These are phyloP conservation scores for Lumnitzera racemosa DNA, from an alignment of 345 rosid genomes.

Conservation along the genomic window DNA sequence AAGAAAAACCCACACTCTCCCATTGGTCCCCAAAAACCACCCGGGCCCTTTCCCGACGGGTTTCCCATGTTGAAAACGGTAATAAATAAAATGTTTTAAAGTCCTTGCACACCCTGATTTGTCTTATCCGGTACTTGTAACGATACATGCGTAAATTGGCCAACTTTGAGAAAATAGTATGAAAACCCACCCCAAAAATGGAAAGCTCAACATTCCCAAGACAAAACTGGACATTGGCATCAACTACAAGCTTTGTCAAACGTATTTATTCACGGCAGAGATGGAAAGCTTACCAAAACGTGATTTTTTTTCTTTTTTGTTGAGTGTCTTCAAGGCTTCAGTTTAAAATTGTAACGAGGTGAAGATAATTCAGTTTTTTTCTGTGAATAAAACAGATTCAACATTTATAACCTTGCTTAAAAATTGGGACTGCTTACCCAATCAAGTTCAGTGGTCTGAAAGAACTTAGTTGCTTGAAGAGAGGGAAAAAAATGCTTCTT, in stretches of 20 bases:
- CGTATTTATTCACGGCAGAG: slow-evolving; percentile 96
- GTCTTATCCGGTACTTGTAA: slow-evolving; percentile 95
- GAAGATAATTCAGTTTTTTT: slow-evolving; percentile 89
- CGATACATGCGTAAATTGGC: slow-evolving; percentile 99
- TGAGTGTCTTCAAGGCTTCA: slow-evolving; percentile 97
- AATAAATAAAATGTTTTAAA: slow-evolving; percentile 89
- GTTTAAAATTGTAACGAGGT: slow-evolving; percentile 91
- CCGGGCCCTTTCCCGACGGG: slow-evolving; percentile 99
- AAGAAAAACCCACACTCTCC: slow-evolving; percentile 99
- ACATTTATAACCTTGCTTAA: slow-evolving; percentile 99
- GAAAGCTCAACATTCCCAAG: slow-evolving; percentile 98
- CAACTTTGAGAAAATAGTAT: slow-evolving; percentile 96
- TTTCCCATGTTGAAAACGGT: slow-evolving; percentile 96
- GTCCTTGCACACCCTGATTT: slow-evolving; percentile 97
- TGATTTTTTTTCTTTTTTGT: slow-evolving; percentile 97
- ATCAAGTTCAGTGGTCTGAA: slow-evolving; percentile 98
- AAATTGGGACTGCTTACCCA: slow-evolving; percentile 99
- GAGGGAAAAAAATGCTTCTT: slow-evolving; percentile 97
- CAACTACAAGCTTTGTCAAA: slow-evolving; percentile 94
- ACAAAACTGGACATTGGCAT: slow-evolving; percentile 95
- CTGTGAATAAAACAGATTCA: slow-evolving; percentile 92
- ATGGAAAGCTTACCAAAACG: slow-evolving; percentile 99
- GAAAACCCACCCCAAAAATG: slow-evolving; percentile 98
- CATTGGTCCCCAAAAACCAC: slow-evolving; percentile 99
- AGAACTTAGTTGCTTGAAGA: slow-evolving; percentile 94